A percentile compares a stretch with the other conserved stretches of the same genome.
These are phyloP conservation scores for Cadophora malorum DNA, from an alignment of 2,329 filamentous ascomycete species.

Conservation along the genomic window DNA sequence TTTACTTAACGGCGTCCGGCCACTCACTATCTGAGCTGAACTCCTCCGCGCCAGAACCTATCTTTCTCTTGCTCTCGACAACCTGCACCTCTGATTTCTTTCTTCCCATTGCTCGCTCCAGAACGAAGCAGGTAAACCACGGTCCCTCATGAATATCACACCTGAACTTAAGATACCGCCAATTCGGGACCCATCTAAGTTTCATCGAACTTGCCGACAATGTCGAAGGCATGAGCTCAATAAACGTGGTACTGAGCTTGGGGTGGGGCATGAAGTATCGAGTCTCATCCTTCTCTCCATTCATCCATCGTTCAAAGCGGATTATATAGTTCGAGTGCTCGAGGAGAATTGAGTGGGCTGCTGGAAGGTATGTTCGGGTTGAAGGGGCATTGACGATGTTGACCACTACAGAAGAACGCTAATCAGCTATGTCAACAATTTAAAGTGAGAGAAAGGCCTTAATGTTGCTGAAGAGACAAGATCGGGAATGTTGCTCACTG, in stretches of 20 bases:
- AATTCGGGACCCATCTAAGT: background rate
- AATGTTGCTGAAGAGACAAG: background rate
- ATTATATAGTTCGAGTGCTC: conserved; percentile 12
- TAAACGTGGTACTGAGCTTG: background rate
- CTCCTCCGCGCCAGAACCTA: background rate
- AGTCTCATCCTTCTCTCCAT: conserved; percentile 2
- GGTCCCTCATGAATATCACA: conserved; percentile 18
- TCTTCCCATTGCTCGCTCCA: background rate
- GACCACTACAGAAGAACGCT: background rate
- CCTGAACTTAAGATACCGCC: conserved; percentile 23
- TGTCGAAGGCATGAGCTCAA: conserved; percentile 2
- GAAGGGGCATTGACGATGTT: background rate
- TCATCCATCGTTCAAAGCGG: conserved; percentile 15
- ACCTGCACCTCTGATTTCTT: background rate
- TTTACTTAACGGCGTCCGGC: background rate
- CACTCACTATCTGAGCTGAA: background rate
- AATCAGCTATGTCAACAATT: background rate
- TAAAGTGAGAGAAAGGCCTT: no score
- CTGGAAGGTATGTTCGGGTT: conserved; percentile 5
- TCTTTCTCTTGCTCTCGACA: background rate
- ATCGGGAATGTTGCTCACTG: background rate
- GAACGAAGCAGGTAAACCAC: conserved; percentile 17
- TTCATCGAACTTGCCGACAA: background rate
- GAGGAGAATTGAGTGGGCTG: conserved; percentile 1
- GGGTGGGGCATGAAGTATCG: conserved; percentile 12